These are phyloP conservation scores for Apiospora phragmitis DNA, from an alignment of 2,329 filamentous ascomycete species.

Conservation along the genomic window DNA sequence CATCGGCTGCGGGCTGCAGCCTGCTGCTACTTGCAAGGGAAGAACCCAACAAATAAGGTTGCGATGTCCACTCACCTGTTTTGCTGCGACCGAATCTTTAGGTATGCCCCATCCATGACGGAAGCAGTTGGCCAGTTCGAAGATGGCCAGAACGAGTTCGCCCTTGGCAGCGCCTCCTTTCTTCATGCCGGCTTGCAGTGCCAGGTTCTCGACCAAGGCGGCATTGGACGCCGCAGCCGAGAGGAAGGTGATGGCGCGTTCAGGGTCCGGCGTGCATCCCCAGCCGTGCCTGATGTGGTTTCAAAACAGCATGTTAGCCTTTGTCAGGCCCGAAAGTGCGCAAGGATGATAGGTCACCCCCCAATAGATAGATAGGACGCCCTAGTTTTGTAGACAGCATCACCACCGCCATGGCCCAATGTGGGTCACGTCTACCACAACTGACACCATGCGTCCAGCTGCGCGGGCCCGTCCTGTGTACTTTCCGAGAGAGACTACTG, in stretches of 20 bases:
- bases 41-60: background rate
- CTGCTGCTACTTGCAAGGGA: background rate
- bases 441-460: background rate
- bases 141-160: conserved; percentile 93
- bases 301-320: background rate
- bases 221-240: conserved; percentile 88
- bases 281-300: conserved; percentile 73
- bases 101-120: conserved; percentile 91
- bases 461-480: background rate
- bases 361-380: background rate
- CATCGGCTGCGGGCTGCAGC: background rate
- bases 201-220: conserved; percentile 81
- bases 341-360: background rate
- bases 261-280: conserved; percentile 76
- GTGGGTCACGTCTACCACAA: background rate
- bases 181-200: conserved; percentile 82
- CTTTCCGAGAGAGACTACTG: conserved; percentile 26
- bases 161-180: conserved; percentile 95
- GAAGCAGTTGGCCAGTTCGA: conserved; percentile 91
- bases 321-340: background rate
- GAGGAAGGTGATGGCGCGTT: conserved; percentile 78
- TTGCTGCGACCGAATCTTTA: conserved; percentile 82
- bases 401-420: background rate
- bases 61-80: conserved; percentile 53
- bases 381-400: background rate